Base-by-base conservation (phyloP, 257 asterid species). In the Jaltomata sinuosa region DNA sequence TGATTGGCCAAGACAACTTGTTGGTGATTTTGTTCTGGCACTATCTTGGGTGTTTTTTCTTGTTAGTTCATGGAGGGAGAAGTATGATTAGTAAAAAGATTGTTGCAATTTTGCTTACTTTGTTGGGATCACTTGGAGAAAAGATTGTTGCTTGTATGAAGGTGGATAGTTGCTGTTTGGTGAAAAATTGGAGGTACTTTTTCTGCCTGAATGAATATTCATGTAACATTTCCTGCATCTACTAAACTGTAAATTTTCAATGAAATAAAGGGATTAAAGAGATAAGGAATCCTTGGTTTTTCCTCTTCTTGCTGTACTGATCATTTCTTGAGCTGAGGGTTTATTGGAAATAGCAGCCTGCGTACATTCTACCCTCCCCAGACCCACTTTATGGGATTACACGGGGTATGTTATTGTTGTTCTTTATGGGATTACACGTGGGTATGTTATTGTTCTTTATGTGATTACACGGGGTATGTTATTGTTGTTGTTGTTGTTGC, bases 41-140 rank as follows among this genome's bases (percentile, higher is more conserved):
- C 85, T 93, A 40, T 93, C 97, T 0, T 93, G 97, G 96, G 91
- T 89, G 7, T 88, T 91, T 82, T 93, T 93, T 78, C 95, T 94
- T 22, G 91, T 89, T 55, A 88, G 88, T 64, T 87, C 87, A 12
- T 91, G 97, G 95, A 91, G 93, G 87, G 97, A 94, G 53, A 92
- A 92, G 87, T 92, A 92, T 83, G 97, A 91, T 85, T 93, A 85
- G 84, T 45, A 42, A 9, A 38, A n/a, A n/a, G n/a, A n/a, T n/a
- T n/a, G n/a, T n/a, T 38, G 42, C 42, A 38, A 38, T 5, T 38
- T 38, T 38, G 42, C 42, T n/a, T 38, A 38, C 42, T 38, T 38
- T 6, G 8, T 38, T 38, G 42, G 18, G 15, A 49, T 11, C 18
- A 49, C 31, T n/a, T 25, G 11, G n/a, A n/a, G n/a, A 25, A 59